Evolutionary conservation across 257 asterid species (phyloP), one percentile per base, ranked within the genome.

Genomic region (Ilex asprella): DNA sequence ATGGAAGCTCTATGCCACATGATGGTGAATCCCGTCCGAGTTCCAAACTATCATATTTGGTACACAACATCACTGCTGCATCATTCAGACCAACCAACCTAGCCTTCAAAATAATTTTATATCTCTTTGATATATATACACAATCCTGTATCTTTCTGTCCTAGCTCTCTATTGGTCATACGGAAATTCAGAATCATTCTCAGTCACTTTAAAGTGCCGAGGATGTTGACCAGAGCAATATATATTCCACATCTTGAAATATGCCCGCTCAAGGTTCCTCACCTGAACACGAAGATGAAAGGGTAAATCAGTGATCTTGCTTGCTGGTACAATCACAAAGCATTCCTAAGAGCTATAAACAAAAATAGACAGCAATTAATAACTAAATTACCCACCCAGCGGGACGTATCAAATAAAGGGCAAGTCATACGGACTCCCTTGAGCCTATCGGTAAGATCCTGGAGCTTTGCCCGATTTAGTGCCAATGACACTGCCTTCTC

Each of bases 231-330:
- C 95, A 0, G 85, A 85, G 82, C 96, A 87, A 71, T 89, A 46
- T 60, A 93, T 62, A 70, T 83, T 89, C 99, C 99, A 93, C 99
- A 85, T 89, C 86, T 78, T 89, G 78, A 89, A 93, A 82, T 82
- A 93, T 5, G 85, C 63, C 16, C 97, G 95, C 67, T 93, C 99
- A 86, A 93, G 75, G 70, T 93, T 93, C 68, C 83, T 70, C 64
- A 92, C 97, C 99, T 92, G 86, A 67, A 62, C 56, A 61, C 39
- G 27, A 4, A 30, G 11, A 30, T 16, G 11, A 49, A 3, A 49
- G 10, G 14, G 3, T 49, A 49, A 49, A 49, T 49, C 54, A 12
- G 54, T 49, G 3, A 49, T 49, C 16, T 12, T 49, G n/a, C 15
- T 46, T 2, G 13, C 52, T 10, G 13, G 15, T 11, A 2, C n/a